Evolutionary conservation across 495 filamentous ascomycete species (phyloP).

Genomic region (Aspergillus bridgeri): DNA sequence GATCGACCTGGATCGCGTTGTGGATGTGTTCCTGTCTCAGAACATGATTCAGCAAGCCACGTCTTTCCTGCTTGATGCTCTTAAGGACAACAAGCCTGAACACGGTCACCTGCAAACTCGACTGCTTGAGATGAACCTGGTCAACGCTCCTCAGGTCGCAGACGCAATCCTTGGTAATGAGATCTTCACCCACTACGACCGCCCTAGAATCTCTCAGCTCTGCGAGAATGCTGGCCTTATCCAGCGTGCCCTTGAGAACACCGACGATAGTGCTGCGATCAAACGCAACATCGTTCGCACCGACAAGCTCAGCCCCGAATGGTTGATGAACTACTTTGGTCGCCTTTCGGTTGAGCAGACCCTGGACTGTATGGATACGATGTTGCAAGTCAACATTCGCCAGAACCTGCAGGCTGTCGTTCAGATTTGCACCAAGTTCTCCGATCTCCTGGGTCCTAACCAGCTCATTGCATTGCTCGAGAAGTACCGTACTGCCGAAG

Average conservation of each 20-base stretch:
- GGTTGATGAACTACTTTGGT: conserved; percentile 89
- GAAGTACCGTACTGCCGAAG: conserved; percentile 94
- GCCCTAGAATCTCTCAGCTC: conserved; percentile 75
- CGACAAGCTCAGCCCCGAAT: conserved; percentile 82
- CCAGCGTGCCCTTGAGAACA: conserved; percentile 90
- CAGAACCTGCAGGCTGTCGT: conserved; percentile 94
- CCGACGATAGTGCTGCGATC: conserved; percentile 82
- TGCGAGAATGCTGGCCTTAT: conserved; percentile 88
- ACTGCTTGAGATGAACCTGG: conserved; percentile 94
- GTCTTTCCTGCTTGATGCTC: conserved; percentile 89
- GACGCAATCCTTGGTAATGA: conserved; percentile 97
- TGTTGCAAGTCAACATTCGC: conserved; percentile 93
- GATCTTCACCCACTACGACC: conserved; percentile 96
- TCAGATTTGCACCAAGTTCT: conserved; percentile 95
- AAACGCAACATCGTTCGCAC: conserved; percentile 83
- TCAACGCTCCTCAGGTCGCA: conserved; percentile 94
- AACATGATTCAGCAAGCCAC: conserved; percentile 97
- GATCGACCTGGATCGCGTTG: conserved; percentile 89
- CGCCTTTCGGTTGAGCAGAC: conserved; percentile 92
- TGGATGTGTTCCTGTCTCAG: conserved; percentile 96
- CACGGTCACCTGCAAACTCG: conserved; percentile 91
- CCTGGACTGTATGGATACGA: conserved; percentile 89
- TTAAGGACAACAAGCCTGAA: conserved; percentile 92
- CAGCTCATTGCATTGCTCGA: conserved; percentile 91
- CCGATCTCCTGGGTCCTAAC: conserved; percentile 88